Percentiles rank a stretch among this genome's conserved stretches.
Conservation (phyloP, 306 rosid genomes). For the Cucumis hystrix region DNA sequence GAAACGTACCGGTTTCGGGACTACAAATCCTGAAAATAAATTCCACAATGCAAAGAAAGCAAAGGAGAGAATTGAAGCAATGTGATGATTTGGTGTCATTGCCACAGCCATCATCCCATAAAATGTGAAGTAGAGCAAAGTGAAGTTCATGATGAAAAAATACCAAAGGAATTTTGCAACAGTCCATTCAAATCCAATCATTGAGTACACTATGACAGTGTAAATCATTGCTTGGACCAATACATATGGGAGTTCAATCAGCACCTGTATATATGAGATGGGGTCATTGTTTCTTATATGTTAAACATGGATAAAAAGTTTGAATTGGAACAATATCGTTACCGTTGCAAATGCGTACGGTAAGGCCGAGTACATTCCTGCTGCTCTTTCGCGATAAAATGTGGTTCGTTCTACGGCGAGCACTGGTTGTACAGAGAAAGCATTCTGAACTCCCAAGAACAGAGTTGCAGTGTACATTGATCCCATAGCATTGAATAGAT, state of each 20-base stretch:
- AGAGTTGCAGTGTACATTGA: constrained; percentile 53
- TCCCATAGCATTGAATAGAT: constrained; percentile 53
- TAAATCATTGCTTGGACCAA: constrained; percentile 39
- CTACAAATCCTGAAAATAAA: constrained; percentile 63
- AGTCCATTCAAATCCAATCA: constrained; percentile 74
- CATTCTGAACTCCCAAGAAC: constrained; percentile 53
- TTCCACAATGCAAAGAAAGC: constrained; percentile 69
- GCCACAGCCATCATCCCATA: constrained; percentile 88
- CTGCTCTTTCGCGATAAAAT: constrained; percentile 75
- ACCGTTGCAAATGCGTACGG: constrained; percentile 71
- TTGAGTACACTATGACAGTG: constrained; percentile 44
- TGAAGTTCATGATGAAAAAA: constrained; percentile 56
- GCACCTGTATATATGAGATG: constrained; percentile 25
- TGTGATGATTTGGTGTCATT: constrained; percentile 55
- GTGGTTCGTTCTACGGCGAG: constrained; percentile 63
- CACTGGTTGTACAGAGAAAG: constrained; percentile 58
- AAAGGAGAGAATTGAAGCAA: constrained; percentile 45
- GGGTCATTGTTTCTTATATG: neutral
- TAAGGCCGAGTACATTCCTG: constrained; percentile 73
- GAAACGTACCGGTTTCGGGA: constrained; percentile 50
- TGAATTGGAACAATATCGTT: neutral
- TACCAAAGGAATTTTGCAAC: constrained; percentile 55
- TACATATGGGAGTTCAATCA: constrained; percentile 56
- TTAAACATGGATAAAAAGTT: neutral
- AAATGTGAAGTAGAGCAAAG: constrained; percentile 58